Base-by-base conservation (phyloP, 192 early-diverging fungal genomes). In the Spinellus fusiger region DNA sequence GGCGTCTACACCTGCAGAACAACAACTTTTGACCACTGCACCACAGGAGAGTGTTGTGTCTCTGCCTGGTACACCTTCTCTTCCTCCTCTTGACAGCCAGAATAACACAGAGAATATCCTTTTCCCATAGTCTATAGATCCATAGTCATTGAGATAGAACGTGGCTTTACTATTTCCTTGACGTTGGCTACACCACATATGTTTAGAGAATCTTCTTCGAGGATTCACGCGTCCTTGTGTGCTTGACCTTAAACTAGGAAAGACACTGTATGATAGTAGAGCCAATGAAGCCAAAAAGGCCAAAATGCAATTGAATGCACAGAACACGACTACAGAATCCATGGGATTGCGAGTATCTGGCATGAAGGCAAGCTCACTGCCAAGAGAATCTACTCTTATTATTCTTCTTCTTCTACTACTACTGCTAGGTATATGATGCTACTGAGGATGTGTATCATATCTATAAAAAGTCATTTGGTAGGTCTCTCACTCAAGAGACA, bases 241-340 rank as follows among this genome's bases (percentile, higher is more conserved):
- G 10, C 69, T 91, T 40, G 95, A 98, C 71, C 48, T 96, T 25
- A 98, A 98, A 70, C 64, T 98, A 37, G 96, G 94, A 6, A 80
- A 79, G 2, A 80, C 82, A 48, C 69, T 95, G 31, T 87, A 85
- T 65, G 93, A 88, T 46, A 76, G 83, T 26, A 77, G 88, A 29
- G 93, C 93, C 0, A 57, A 70, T 1, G 81, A 81, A 6, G 86
- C 79, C 44, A 98, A 98, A 71, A 72, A 69, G 6, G 67, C 62
- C 22, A 77, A 79, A 59, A 89, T 92, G 84, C 70, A 76, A 31
- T 31, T 64, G 16, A 84, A 85, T 53, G 88, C 94, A 1, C 26
- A 66, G 4, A 66, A 61, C 7, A 88, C 87, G 1, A 98, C 96
- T 1, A 80, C 83, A 20, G 75, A 59, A 0, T 70, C 49, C 3